A percentile compares a stretch with the other conserved stretches of the same genome.
These are phyloP conservation scores for Xylaria scruposa DNA, from an alignment of 495 filamentous ascomycete genomes.

Conservation along the genomic window DNA sequence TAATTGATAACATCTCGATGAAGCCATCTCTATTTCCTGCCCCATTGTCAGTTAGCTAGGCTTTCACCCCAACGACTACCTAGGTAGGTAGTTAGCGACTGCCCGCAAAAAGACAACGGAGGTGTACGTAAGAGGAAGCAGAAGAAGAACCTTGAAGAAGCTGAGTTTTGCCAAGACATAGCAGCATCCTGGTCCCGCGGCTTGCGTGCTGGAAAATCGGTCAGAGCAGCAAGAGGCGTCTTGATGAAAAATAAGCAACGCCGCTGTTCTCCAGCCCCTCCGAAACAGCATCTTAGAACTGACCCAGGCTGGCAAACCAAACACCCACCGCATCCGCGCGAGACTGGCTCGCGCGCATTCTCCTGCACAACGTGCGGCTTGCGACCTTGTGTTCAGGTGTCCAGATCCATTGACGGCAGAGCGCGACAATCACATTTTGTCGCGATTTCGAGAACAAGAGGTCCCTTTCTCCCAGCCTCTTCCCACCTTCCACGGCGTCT, in stretches of 20 bases:
- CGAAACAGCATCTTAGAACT: conserved; percentile 21
- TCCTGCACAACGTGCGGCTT: conserved; percentile 19
- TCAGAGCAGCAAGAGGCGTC: conserved; percentile 32
- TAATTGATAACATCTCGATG: not conserved
- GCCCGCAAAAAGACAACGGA: not conserved
- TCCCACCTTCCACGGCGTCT: conserved; percentile 26
- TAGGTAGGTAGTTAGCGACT: no score
- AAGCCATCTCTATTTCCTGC: not conserved
- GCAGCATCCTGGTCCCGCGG: conserved; percentile 17
- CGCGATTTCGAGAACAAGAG: conserved; percentile 46
- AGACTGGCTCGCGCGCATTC: conserved; percentile 25
- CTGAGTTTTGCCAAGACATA: conserved; percentile 19
- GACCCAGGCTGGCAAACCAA: conserved; percentile 22
- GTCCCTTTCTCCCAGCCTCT: conserved; percentile 34
- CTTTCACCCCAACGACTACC: not conserved
- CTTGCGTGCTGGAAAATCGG: conserved; percentile 37
- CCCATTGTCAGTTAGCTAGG: not conserved
- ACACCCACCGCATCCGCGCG: conserved; percentile 22
- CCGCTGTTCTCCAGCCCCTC: conserved; percentile 33
- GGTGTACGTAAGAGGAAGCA: no score
- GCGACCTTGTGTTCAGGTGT: conserved; percentile 12
- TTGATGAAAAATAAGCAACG: conserved; percentile 29
- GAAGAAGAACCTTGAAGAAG: not conserved
- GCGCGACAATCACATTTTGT: conserved; percentile 33
- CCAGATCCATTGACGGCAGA: conserved; percentile 20